Evolutionary conservation across 257 asterid species (phyloP).

Genomic region (Scutellaria baicalensis): DNA sequence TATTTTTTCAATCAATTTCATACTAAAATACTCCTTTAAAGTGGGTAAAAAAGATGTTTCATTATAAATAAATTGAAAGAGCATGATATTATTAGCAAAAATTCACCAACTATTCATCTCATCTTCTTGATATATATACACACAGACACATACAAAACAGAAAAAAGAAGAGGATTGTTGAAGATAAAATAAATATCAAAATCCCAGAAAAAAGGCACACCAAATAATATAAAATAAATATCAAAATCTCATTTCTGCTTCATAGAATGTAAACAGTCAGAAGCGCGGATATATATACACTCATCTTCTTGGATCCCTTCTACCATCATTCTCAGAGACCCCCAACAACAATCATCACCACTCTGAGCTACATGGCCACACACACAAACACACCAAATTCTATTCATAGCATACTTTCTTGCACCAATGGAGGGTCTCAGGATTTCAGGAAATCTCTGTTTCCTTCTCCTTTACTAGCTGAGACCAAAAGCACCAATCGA

Average conservation of each 20-base stretch:
- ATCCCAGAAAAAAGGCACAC: constrained; percentile 29
- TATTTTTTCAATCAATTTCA: too few species aligned
- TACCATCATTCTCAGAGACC: constrained; percentile 48
- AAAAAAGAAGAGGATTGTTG: neutral
- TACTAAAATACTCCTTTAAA: too few species aligned
- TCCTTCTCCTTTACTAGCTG: constrained; percentile 41
- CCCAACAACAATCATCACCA: constrained; percentile 27
- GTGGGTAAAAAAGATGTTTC: too few species aligned
- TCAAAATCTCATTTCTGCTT: too few species aligned
- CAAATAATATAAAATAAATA: too few species aligned
- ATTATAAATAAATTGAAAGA: neutral
- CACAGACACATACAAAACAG: neutral
- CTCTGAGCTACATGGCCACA: constrained; percentile 29
- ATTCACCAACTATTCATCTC: neutral
- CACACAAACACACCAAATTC: constrained; percentile 38
- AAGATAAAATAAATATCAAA: neutral
- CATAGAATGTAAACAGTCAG: too few species aligned
- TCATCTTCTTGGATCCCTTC: constrained; percentile 71
- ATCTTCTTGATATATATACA: neutral
- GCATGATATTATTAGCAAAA: neutral
- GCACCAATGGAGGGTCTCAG: constrained; percentile 24
- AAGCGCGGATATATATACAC: too few species aligned
- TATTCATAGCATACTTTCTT: constrained; percentile 25
- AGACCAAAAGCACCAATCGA: constrained; percentile 7
- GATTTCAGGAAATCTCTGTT: constrained; percentile 21